Percentiles rank a stretch among this genome's conserved stretches.
Evolutionary conservation across 148 eudicot species (phyloP).

Genomic region (Camellia sinensis): DNA sequence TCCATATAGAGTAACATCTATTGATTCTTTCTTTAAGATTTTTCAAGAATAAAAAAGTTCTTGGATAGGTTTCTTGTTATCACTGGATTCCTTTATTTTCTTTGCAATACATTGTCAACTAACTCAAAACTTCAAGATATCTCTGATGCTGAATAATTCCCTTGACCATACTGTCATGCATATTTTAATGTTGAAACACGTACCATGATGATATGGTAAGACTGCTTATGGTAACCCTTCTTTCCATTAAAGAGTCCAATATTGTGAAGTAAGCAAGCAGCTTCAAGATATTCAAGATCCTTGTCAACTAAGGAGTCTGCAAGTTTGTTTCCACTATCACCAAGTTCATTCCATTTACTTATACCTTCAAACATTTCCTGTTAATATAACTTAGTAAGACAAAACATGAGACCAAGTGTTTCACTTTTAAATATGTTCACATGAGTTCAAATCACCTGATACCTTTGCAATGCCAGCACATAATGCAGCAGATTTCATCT

Average conservation of each 20-base stretch:
- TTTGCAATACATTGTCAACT: background rate
- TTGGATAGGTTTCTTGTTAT: background rate
- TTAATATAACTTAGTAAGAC: conserved; percentile 11
- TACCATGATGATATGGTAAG: conserved; percentile 61
- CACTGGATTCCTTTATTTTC: background rate
- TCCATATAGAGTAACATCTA: background rate
- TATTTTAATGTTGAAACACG: background rate
- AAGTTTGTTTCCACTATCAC: conserved; percentile 17
- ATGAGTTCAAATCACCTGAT: background rate
- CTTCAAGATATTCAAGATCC: conserved; percentile 73
- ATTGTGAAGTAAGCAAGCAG: conserved; percentile 76
- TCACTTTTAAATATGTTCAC: background rate
- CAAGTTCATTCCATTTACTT: conserved; percentile 34
- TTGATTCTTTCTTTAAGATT: background rate
- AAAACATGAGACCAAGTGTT: background rate
- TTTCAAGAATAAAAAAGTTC: background rate
- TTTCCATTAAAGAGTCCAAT: conserved; percentile 59
- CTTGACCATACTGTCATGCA: background rate
- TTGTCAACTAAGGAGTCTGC: conserved; percentile 34
- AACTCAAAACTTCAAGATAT: background rate
- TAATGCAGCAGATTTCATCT: conserved; percentile 43
- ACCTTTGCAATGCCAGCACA: conserved; percentile 57
- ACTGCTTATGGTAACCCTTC: conserved; percentile 72
- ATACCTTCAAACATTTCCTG: conserved; percentile 64
- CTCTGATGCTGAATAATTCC: background rate